Evolutionary conservation across 371 early-diverging fungal genomes (phyloP).

Genomic region (Catenaria anguillulae): DNA sequence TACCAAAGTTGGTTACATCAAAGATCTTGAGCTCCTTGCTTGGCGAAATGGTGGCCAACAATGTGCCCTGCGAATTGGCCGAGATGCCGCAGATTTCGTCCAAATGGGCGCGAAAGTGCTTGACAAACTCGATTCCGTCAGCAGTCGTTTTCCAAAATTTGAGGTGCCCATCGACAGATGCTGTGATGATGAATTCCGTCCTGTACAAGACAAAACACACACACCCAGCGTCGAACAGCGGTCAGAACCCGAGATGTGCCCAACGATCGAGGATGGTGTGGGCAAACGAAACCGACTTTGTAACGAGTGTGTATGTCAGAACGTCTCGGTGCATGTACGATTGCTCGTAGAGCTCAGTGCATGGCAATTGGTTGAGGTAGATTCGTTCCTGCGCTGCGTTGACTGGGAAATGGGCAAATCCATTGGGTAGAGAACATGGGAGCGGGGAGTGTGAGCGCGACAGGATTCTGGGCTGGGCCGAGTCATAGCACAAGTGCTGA

Average conservation of each 20-base stretch:
- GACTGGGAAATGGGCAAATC: not conserved
- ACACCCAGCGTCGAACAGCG: not conserved
- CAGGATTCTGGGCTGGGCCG: too few species aligned
- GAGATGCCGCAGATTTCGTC: conserved; percentile 38
- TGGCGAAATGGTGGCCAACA: conserved; percentile 65
- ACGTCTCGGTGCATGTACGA: conserved; percentile 91
- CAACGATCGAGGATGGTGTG: too few species aligned
- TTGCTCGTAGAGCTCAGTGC: conserved; percentile 74
- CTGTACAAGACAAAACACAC: conserved; percentile 14
- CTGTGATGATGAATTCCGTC: conserved; percentile 82
- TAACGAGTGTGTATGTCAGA: conserved; percentile 56
- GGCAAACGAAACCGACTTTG: conserved; percentile 35
- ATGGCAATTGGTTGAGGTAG: conserved; percentile 59
- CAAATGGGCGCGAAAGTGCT: conserved; percentile 82
- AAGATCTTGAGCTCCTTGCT: conserved; percentile 82
- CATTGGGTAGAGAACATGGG: conserved; percentile 10
- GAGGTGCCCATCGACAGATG: conserved; percentile 86
- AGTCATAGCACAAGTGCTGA: too few species aligned
- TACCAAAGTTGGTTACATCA: conserved; percentile 88
- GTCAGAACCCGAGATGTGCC: too few species aligned
- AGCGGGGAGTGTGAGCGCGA: not conserved
- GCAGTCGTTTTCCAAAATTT: conserved; percentile 97
- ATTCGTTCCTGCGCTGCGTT: conserved; percentile 48
- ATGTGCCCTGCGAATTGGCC: conserved; percentile 56
- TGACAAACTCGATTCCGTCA: conserved; percentile 88